Evolutionary conservation across 768 basidiomycete genomes (phyloP), one percentile per base, ranked within the genome.

Genomic region (Rubroboletus satanas): DNA sequence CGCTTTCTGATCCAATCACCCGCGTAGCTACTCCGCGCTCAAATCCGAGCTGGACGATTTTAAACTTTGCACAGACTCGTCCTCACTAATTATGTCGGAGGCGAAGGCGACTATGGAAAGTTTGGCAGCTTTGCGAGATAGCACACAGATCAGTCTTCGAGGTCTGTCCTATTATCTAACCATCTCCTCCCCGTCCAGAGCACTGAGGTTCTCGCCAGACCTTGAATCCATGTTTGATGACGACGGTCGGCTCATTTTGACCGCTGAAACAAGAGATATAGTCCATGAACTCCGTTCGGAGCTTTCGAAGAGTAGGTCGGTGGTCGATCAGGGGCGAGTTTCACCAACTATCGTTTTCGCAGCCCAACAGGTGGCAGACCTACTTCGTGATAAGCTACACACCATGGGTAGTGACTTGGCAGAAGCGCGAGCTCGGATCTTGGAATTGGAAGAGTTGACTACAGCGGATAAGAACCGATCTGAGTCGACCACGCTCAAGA

Each of bases 351-450:
- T 55, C 21, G n/a, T 53, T 56, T 54, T 53, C 50, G 43, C 36
- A 80, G 79, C 76, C n/a, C 72, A 77, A 52, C 77, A 80, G 65
- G 79, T 80, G 37, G 70, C 74, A 29, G 77, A 79, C 47, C 60
- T 80, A n/a, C 70, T 79, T 6, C 77, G 79, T 14, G 77, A 79
- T 46, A 76, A 77, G 54, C 63, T 80, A 4, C 71, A 76, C 38
- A 66, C 65, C 18, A 71, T 77, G 57, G 73, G 75, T 12, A 63
- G 72, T 7, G 76, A 79, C 37, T 59, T 80, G 4, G 65, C 72
- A n/a, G 77, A 78, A 55, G 71, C 77, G 1, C 76, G 70, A 51
- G 60, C 63, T 38, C 75, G 74, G 10, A 61, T 74, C 14, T 45
- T 61, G 5, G 77, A 79, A 29, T 62, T 79, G 7, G 77, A 79